Evolutionary conservation across 1,284 basidiomycete species (phyloP).

Genomic region (Sporisorium reilianum): DNA sequence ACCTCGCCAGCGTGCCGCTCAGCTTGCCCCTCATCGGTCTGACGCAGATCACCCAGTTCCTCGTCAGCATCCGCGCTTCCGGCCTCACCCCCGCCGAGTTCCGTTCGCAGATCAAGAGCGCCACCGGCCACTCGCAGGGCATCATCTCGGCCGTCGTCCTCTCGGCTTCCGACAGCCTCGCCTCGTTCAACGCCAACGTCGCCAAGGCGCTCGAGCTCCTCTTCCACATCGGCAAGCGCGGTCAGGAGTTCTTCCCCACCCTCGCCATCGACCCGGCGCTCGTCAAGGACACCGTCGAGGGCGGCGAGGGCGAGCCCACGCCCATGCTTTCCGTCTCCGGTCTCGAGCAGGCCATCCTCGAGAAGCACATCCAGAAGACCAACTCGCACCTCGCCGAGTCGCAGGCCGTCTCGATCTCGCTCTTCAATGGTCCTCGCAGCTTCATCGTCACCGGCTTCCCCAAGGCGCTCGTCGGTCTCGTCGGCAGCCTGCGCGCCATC

Average conservation of each 20-base stretch:
- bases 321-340: slow-evolving; percentile 94
- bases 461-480: slow-evolving; percentile 91
- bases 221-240: slow-evolving; percentile 92
- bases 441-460: slow-evolving; percentile 95
- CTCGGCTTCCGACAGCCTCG: slow-evolving; percentile 80
- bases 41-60: slow-evolving; percentile 93
- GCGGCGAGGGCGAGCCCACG: slow-evolving; percentile 90
- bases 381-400: slow-evolving; percentile 85
- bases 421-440: slow-evolving; percentile 89
- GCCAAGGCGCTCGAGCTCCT: slow-evolving; percentile 88
- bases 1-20: slow-evolving; percentile 93
- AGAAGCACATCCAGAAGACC: slow-evolving; percentile 86
- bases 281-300: slow-evolving; percentile 86
- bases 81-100: slow-evolving; percentile 84
- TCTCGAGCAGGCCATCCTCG: slow-evolving; percentile 77
- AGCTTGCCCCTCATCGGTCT: slow-evolving; percentile 95
- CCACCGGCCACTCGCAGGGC: slow-evolving; percentile 97
- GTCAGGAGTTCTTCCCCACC: slow-evolving; percentile 94
- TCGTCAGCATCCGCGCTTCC: slow-evolving; percentile 81
- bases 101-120: slow-evolving; percentile 80
- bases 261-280: slow-evolving; percentile 89
- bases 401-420: slow-evolving; percentile 84
- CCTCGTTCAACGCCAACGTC: slow-evolving; percentile 80
- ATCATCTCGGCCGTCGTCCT: slow-evolving; percentile 91
- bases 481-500: slow-evolving; percentile 87